A percentile compares a stretch with the other conserved stretches of the same genome.
phyloP scores from a whole-genome alignment of 176 grass and related monocot species.

The Avena atlantica region DNA sequence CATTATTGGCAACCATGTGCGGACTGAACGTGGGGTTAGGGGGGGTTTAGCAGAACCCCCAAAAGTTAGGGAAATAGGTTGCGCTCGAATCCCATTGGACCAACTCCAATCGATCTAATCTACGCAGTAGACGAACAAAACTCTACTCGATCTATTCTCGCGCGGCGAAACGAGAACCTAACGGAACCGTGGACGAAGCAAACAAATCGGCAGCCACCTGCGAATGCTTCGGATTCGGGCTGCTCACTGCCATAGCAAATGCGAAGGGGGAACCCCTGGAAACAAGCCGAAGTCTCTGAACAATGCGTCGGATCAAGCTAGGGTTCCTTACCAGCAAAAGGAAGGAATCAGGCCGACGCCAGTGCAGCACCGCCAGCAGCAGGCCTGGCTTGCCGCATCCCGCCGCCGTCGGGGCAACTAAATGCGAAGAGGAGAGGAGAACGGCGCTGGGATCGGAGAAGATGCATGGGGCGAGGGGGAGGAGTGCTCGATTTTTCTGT shows the following conservation, averaged over 20 bases:
- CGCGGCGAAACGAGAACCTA: neutral
- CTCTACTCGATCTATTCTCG: neutral
- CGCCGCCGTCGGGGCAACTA: neutral
- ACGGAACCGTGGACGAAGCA: neutral
- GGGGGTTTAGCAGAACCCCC: neutral
- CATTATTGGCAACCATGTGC: constrained; percentile 11
- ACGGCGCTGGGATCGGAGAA: neutral
- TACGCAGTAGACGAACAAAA: neutral
- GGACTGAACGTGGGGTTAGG: neutral
- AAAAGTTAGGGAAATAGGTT: neutral
- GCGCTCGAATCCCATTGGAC: neutral
- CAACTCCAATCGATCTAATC: neutral
- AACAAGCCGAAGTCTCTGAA: too few relatives aligned
- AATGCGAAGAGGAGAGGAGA: too few relatives aligned
- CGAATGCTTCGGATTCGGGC: neutral
- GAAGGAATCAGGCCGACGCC: neutral
- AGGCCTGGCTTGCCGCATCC: neutral
- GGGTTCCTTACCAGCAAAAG: neutral
- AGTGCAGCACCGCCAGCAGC: neutral
- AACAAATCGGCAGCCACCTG: neutral
- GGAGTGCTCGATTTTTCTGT: constrained; percentile 2
- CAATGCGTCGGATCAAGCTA: neutral
- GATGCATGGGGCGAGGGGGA: neutral
- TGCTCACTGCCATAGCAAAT: neutral
- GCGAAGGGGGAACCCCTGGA: neutral